Evolutionary conservation across 2,329 filamentous ascomycete species (phyloP).

Genomic region (Colletotrichum eremochloae): DNA sequence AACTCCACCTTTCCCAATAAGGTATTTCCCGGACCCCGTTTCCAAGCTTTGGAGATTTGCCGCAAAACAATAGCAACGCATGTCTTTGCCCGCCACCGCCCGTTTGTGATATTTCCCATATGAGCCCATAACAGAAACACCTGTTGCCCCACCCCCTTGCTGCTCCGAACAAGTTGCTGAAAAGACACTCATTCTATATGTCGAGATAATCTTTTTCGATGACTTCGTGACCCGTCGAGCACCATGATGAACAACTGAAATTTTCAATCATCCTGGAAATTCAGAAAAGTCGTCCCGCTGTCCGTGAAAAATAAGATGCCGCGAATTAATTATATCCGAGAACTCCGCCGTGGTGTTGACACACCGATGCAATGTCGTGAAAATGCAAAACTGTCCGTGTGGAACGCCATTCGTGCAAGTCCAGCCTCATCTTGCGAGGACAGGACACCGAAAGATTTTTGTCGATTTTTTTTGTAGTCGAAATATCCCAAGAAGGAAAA

Average conservation of each 20-base stretch:
- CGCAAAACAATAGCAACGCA: constrained; percentile 48
- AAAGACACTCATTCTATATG: constrained; percentile 65
- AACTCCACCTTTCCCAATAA: constrained; percentile 52
- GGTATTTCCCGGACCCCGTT: constrained; percentile 46
- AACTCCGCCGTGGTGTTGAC: constrained; percentile 58
- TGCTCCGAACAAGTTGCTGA: constrained; percentile 46
- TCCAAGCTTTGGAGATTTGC: constrained; percentile 47
- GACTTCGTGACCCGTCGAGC: constrained; percentile 42
- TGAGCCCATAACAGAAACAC: constrained; percentile 55
- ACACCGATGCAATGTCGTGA: constrained; percentile 63
- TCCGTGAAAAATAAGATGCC: constrained; percentile 49
- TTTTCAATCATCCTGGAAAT: constrained; percentile 59
- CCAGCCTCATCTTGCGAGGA: constrained; percentile 53
- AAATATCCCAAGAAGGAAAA: constrained; percentile 50
- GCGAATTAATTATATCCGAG: constrained; percentile 48
- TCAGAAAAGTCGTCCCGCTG: constrained; percentile 54
- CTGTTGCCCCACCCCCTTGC: constrained; percentile 48
- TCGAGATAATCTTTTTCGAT: constrained; percentile 59
- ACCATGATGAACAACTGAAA: constrained; percentile 50
- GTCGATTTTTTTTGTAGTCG: constrained; percentile 38
- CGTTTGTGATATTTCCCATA: constrained; percentile 50
- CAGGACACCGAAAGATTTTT: constrained; percentile 41
- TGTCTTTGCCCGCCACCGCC: constrained; percentile 52
- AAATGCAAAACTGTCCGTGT: constrained; percentile 60
- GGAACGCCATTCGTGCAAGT: constrained; percentile 61